Conservation (phyloP, 805 yeast genomes). For the Pichia californica region DNA sequence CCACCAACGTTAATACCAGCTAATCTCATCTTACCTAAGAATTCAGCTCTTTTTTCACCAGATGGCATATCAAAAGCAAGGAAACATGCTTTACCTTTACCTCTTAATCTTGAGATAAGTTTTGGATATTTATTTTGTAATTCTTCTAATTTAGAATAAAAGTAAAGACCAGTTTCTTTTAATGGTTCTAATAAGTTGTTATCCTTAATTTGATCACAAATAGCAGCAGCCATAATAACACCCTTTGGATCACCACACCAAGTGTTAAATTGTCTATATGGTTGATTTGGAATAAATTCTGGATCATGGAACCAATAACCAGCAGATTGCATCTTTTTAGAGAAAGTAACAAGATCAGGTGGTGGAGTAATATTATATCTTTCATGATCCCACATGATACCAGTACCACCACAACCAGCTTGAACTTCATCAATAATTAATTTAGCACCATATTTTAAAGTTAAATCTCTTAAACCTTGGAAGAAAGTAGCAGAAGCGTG, state of each 20-base stretch:
- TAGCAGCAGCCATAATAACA: constrained; percentile 68
- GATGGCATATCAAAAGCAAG: constrained; percentile 71
- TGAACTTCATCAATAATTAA: constrained; percentile 83
- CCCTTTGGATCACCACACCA: constrained; percentile 93
- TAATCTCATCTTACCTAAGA: constrained; percentile 51
- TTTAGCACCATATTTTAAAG: constrained; percentile 61
- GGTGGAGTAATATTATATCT: constrained; percentile 69
- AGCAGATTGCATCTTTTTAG: constrained; percentile 85
- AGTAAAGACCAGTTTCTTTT: constrained; percentile 58
- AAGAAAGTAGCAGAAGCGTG: constrained; percentile 73
- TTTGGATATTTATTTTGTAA: constrained; percentile 52
- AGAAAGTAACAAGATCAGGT: constrained; percentile 81
- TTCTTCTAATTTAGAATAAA: constrained; percentile 48
- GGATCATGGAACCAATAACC: constrained; percentile 79
- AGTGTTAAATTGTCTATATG: constrained; percentile 90
- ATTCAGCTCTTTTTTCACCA: constrained; percentile 51
- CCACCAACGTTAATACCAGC: constrained; percentile 80
- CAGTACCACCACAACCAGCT: constrained; percentile 87
- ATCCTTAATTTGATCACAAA: constrained; percentile 56
- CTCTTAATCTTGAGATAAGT: constrained; percentile 54
- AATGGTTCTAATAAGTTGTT: constrained; percentile 53
- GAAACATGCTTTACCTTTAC: constrained; percentile 69
- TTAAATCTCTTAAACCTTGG: constrained; percentile 76
- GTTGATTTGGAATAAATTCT: constrained; percentile 61
- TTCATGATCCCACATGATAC: constrained; percentile 84